A percentile compares a stretch with the other conserved stretches of the same genome.
Evolutionary conservation across 352 stramenopile species (phyloP).

Genomic region (Phytopythium oedochilum): DNA sequence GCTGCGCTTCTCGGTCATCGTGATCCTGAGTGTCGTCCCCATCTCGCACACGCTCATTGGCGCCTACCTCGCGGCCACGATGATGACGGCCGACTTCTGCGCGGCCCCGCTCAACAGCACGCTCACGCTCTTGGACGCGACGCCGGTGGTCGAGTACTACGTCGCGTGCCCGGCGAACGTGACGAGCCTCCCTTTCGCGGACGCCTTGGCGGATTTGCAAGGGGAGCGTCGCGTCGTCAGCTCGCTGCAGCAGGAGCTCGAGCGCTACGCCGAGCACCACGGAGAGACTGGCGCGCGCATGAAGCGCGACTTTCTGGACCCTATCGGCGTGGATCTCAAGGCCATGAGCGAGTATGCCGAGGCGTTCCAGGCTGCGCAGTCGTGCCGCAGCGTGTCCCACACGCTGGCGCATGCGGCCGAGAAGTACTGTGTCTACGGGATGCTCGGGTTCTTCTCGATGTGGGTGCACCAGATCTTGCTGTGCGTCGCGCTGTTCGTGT

Average conservation of each 20-base stretch:
- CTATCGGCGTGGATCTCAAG: constrained; percentile 47
- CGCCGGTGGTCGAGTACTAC: constrained; percentile 52
- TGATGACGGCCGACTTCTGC: constrained; percentile 81
- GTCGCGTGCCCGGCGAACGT: constrained; percentile 52
- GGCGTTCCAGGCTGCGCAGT: constrained; percentile 38
- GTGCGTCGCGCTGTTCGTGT: constrained; percentile 72
- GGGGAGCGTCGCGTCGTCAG: constrained; percentile 15
- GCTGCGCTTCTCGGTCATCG: constrained; percentile 65
- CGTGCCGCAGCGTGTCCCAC: constrained; percentile 40
- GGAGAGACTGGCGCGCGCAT: constrained; percentile 50
- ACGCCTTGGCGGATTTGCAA: constrained; percentile 22
- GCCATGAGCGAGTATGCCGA: constrained; percentile 20
- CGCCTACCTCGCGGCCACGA: constrained; percentile 71
- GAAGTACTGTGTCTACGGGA: constrained; percentile 75
- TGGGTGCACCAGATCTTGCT: constrained; percentile 82
- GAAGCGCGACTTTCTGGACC: constrained; percentile 69
- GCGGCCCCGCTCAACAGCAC: constrained; percentile 65
- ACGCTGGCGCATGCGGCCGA: constrained; percentile 41
- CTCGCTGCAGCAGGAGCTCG: constrained; percentile 40
- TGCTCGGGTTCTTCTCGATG: constrained; percentile 82
- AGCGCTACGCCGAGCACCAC: constrained; percentile 43
- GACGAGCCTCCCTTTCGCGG: constrained; percentile 35
- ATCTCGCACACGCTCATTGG: constrained; percentile 79
- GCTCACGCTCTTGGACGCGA: constrained; percentile 44
- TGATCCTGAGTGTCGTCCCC: constrained; percentile 71